Percentiles rank a stretch among this genome's conserved stretches.
These are phyloP conservation scores for Phialemoniopsis sp. DNA, from an alignment of 2,329 filamentous ascomycete genomes.

Conservation along the genomic window DNA sequence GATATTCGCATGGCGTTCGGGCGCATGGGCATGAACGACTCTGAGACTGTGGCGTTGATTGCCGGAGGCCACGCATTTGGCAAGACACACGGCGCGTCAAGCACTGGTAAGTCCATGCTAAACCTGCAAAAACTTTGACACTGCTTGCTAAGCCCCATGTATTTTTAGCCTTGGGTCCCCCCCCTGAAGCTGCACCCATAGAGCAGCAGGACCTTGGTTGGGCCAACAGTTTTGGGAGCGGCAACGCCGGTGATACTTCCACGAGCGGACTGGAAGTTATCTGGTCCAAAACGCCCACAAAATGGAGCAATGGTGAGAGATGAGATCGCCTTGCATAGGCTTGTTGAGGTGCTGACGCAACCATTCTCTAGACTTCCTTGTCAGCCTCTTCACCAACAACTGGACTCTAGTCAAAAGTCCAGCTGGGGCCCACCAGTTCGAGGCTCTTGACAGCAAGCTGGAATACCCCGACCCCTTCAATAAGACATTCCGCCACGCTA, in stretches of 20 bases:
- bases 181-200: constrained; percentile 58
- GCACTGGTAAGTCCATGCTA: constrained; percentile 31
- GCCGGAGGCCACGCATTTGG: constrained; percentile 71
- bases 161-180: constrained; percentile 49
- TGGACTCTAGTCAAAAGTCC: constrained; percentile 70
- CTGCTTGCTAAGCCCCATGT: background rate
- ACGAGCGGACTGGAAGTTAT: constrained; percentile 71
- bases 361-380: constrained; percentile 45
- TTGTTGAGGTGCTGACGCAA: background rate
- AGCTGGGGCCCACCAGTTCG: constrained; percentile 69
- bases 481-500: constrained; percentile 59
- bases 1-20: constrained; percentile 69
- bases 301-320: constrained; percentile 59
- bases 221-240: constrained; percentile 56
- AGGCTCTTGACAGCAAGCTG: constrained; percentile 58
- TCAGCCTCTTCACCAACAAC: constrained; percentile 69
- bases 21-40: constrained; percentile 75
- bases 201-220: constrained; percentile 67
- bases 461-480: constrained; percentile 68
- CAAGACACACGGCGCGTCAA: constrained; percentile 69
- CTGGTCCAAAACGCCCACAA: constrained; percentile 69
- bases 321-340: background rate
- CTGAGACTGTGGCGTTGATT: constrained; percentile 72
- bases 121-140: background rate
- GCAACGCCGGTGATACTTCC: constrained; percentile 64